Base-by-base conservation (phyloP, 2,329 filamentous ascomycete genomes). In the Aspergillus sp. region DNA sequence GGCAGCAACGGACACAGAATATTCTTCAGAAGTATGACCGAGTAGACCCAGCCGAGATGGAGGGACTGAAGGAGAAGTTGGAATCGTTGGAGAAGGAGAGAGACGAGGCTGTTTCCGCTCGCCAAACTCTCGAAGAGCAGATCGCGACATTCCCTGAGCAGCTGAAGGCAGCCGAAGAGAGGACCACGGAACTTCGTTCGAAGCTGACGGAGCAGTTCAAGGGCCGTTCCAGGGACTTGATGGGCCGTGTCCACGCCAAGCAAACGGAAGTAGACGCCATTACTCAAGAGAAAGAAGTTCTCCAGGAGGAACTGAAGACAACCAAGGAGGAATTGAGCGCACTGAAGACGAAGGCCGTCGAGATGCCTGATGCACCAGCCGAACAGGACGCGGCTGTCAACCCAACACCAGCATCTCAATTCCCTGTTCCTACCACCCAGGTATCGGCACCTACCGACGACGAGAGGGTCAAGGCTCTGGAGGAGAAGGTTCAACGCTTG, bases 11-110 rank as follows among this genome's bases (percentile, higher is more conserved):
- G 22, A 96, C 92, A 1, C 92, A 98, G 71, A 91, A 96, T 66
- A 97, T 99, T 61, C 84, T 99, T 51, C 92, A 91, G 64, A 97
- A 96, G 72, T 97, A 98, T 70, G 93, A 96, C 65, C 90, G 93
- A 56, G 91, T 96, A 52, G 95, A 99, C 70, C 93, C 95, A 44
- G 91, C 90, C 3, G 93, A 98, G 70, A 84, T 97, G 71, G 93
- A 98, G 67, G 87, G 89, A 59, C 83, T 99, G 57, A 96, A 95
- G 78, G 86, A 89, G 69, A 87, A 88, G 58, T 84, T 97, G 53
- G 78, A 85, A 6, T 78, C 77, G 2, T 77, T 93, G 11, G 82
- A 91, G 70, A 77, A 80, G 30, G 89, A 93, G 69, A 83, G 87
- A 7, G 82, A 89, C 63, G 87, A 91, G 61, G 77, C 90, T 11